Percentiles rank a stretch among this genome's conserved stretches.
phyloP scores from a whole-genome alignment of 176 grass and related monocot species.

The Paspalum vaginatum region DNA sequence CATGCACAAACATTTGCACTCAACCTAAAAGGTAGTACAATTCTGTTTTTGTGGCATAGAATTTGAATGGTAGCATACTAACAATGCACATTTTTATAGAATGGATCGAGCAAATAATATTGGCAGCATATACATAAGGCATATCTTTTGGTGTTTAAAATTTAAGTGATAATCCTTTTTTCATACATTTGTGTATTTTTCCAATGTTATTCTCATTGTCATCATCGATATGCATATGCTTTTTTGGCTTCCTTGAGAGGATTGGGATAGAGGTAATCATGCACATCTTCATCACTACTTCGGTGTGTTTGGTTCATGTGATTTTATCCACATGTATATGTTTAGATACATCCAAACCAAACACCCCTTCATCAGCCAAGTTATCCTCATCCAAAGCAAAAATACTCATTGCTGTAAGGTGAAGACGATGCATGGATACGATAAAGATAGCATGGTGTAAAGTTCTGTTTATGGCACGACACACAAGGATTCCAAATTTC shows the following conservation, averaged over 20 bases:
- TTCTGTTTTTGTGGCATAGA: too few species aligned
- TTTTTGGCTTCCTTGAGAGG: constrained; percentile 1
- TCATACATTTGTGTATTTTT: neutral
- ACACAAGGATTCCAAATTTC: neutral
- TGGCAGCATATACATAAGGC: too few species aligned
- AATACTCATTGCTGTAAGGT: constrained; percentile 2
- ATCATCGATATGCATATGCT: neutral
- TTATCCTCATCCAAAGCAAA: neutral
- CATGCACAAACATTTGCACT: too few species aligned
- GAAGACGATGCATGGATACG: neutral
- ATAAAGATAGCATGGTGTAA: neutral
- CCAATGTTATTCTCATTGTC: neutral
- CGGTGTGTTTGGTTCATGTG: neutral
- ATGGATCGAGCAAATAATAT: too few species aligned
- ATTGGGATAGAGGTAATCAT: constrained; percentile 15
- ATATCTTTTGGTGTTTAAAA: too few species aligned
- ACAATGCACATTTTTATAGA: too few species aligned
- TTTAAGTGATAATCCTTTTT: neutral
- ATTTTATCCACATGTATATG: too few species aligned
- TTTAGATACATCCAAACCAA: too few species aligned
- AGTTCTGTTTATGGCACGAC: neutral
- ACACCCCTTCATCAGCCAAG: too few species aligned
- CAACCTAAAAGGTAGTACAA: too few species aligned
- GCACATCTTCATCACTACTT: constrained; percentile 6
- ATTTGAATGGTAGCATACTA: too few species aligned